phyloP scores from a whole-genome alignment of 164 flowering plant species.

The Cinnamomum chago region DNA sequence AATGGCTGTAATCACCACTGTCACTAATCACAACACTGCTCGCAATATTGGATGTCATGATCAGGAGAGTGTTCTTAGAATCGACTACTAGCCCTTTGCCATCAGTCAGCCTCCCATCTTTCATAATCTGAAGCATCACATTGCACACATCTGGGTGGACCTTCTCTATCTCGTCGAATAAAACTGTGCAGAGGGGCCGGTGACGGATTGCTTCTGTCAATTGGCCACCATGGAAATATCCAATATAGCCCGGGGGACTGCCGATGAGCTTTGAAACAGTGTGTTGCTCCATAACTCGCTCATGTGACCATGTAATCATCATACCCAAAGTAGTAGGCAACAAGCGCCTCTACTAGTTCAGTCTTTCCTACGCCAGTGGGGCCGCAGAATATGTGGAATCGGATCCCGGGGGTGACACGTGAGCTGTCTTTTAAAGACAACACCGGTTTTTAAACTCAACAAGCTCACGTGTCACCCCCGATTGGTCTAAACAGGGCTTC shows the following conservation, averaged over 20 bases:
- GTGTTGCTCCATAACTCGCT: conserved; percentile 33
- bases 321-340: conserved; percentile 28
- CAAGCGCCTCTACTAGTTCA: conserved; percentile 33
- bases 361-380: conserved; percentile 39
- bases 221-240: background rate
- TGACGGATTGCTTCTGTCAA: background rate
- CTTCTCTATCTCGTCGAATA: background rate
- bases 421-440: too few species aligned
- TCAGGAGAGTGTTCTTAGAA: background rate
- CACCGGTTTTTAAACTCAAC: too few species aligned
- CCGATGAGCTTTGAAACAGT: conserved; percentile 16
- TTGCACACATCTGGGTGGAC: background rate
- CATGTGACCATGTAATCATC: conserved; percentile 37
- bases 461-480: too few species aligned
- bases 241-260: background rate
- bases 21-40: background rate
- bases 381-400: conserved; percentile 15
- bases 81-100: background rate
- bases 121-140: background rate
- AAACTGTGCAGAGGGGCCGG: background rate
- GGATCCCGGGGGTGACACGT: too few species aligned
- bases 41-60: background rate
- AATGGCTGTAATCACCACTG: background rate
- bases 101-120: background rate
- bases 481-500: too few species aligned